phyloP scores from a whole-genome alignment of 139 green algal genomes.

The Spirogloea muscicola region DNA sequence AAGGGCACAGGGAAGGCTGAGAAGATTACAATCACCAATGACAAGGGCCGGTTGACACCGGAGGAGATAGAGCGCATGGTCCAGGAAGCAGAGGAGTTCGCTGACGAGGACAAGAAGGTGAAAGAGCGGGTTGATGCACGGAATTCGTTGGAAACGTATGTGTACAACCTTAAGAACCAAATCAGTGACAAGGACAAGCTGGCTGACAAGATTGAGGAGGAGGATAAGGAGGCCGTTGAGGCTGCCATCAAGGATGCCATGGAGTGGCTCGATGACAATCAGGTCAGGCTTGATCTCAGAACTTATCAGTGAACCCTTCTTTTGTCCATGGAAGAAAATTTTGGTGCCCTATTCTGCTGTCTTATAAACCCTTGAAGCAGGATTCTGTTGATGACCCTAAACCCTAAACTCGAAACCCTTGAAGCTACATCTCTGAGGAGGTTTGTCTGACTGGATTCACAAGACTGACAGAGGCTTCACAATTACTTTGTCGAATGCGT shows the following conservation, averaged over 20 bases:
- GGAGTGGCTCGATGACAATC: constrained; percentile 90
- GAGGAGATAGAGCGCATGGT: constrained; percentile 66
- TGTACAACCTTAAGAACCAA: constrained; percentile 74
- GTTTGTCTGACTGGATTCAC: no score
- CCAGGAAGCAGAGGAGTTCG: constrained; percentile 60
- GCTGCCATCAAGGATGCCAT: constrained; percentile 82
- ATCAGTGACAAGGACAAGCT: constrained; percentile 75
- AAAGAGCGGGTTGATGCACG: constrained; percentile 65
- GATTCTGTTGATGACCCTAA: no score
- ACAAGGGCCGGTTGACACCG: constrained; percentile 58
- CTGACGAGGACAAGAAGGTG: constrained; percentile 57
- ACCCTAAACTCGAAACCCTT: no score
- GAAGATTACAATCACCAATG: constrained; percentile 81
- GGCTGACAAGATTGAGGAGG: constrained; percentile 73
- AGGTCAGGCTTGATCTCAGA: no score
- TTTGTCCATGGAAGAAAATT: no score
- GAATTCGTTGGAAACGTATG: constrained; percentile 75
- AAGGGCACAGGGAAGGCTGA: constrained; percentile 72
- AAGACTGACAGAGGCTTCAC: no score
- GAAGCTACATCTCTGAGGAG: no score
- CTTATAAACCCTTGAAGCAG: no score
- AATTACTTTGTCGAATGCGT: no score
- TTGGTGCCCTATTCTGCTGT: no score
- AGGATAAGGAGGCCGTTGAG: constrained; percentile 82
- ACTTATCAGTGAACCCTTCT: no score